A percentile compares a stretch with the other conserved stretches of the same genome.
These are phyloP conservation scores for Fusarium euwallaceae DNA, from an alignment of 2,329 filamentous ascomycete genomes.

Conservation along the genomic window DNA sequence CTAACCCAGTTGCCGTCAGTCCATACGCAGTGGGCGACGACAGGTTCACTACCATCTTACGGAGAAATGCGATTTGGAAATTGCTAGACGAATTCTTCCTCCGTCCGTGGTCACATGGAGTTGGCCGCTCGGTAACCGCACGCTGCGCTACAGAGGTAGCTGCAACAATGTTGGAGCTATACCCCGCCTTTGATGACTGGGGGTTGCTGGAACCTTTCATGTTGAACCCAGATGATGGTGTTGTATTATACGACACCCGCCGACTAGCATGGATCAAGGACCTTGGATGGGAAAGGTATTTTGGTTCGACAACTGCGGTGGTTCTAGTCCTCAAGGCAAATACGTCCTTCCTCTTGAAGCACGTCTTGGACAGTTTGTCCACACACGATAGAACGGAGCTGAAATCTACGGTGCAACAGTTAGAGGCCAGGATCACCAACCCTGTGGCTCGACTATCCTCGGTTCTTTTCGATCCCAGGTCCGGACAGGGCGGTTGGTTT, in stretches of 20 bases:
- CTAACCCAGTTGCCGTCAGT: not conserved
- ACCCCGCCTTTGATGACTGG: not conserved
- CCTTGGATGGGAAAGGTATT: no score
- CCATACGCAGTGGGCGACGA: not conserved
- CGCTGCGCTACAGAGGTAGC: not conserved
- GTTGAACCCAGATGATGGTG: not conserved
- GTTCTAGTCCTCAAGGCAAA: not conserved
- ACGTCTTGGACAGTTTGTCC: not conserved
- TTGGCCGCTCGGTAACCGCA: not conserved
- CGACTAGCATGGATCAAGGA: no score
- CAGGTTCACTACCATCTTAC: fast-evolving
- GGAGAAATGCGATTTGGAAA: not conserved
- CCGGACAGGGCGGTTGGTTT: not conserved
- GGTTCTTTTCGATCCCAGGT: not conserved
- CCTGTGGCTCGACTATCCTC: not conserved
- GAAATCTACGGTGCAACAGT: not conserved
- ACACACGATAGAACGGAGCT: not conserved
- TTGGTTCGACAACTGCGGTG: not conserved
- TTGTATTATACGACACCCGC: no score
- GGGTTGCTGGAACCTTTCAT: not conserved
- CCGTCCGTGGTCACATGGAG: not conserved
- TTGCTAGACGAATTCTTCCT: not conserved
- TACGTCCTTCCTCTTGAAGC: not conserved
- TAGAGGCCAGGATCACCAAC: not conserved
- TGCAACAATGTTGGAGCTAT: not conserved